phyloP scores from a whole-genome alignment of 805 yeast genomes.

The Candida sanyiensis region DNA sequence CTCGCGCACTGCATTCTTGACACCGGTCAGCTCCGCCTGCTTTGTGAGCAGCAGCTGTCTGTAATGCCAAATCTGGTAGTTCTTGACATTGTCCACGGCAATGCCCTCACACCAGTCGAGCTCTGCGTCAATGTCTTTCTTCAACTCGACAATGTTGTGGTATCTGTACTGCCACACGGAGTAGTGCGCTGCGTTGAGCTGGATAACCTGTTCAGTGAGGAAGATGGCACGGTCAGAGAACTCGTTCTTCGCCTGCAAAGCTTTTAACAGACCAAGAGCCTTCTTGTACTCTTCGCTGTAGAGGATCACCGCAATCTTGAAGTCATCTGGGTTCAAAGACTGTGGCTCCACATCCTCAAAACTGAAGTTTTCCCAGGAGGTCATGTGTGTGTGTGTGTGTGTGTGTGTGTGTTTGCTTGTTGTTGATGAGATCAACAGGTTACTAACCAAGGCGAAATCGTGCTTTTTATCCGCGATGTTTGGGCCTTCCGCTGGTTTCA shows the following conservation, averaged over 20 bases:
- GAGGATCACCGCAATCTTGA: constrained; percentile 55
- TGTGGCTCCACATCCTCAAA: constrained; percentile 42
- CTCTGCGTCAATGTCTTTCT: constrained; percentile 42
- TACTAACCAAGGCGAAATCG: too few species aligned
- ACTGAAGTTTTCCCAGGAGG: constrained; percentile 25
- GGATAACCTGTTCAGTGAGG: constrained; percentile 59
- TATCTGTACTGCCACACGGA: constrained; percentile 79
- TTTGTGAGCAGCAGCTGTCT: constrained; percentile 57
- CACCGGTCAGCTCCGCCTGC: constrained; percentile 16
- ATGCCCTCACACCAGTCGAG: constrained; percentile 74
- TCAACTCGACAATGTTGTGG: constrained; percentile 40
- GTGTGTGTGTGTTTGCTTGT: too few species aligned
- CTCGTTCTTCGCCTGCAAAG: constrained; percentile 54
- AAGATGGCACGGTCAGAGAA: constrained; percentile 64
- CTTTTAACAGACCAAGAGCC: constrained; percentile 57
- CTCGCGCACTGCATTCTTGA: constrained; percentile 49
- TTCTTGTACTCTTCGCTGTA: constrained; percentile 66
- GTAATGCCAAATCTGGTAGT: constrained; percentile 97
- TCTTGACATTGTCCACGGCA: constrained; percentile 75
- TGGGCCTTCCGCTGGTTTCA: too few species aligned
- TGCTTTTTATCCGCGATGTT: too few species aligned
- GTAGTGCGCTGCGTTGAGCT: constrained; percentile 80
- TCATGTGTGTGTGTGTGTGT: too few species aligned
- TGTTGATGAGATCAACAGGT: too few species aligned
- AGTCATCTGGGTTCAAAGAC: constrained; percentile 35